Percentiles rank a stretch among this genome's conserved stretches.
Evolutionary conservation across 805 yeast species (phyloP).

Genomic region (Suhomyces sp.): DNA sequence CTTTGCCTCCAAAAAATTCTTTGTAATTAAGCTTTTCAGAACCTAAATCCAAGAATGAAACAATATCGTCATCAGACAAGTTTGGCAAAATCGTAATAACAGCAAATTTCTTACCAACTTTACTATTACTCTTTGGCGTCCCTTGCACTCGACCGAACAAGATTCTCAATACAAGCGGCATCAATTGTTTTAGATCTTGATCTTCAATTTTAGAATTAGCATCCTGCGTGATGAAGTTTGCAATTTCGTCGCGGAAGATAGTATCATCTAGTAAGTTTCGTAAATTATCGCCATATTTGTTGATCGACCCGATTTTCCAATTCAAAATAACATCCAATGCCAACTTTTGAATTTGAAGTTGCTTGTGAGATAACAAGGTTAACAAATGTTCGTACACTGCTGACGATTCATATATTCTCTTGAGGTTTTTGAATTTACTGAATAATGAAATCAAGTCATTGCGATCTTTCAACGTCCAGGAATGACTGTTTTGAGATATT

Average conservation of each 20-base stretch:
- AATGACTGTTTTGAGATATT: background rate
- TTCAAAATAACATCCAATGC: constrained; percentile 72
- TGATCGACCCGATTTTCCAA: constrained; percentile 56
- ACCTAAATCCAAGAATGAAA: constrained; percentile 62
- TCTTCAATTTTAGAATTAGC: constrained; percentile 57
- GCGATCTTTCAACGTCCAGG: constrained; percentile 53
- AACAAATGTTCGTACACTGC: constrained; percentile 55
- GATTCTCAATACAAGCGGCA: constrained; percentile 75
- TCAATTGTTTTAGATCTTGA: constrained; percentile 55
- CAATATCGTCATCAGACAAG: constrained; percentile 51
- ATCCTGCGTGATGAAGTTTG: constrained; percentile 52
- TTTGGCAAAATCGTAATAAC: constrained; percentile 63
- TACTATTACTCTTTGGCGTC: constrained; percentile 64
- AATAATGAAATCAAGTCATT: constrained; percentile 61
- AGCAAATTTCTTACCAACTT: constrained; percentile 69
- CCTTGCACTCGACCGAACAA: constrained; percentile 84
- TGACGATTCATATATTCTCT: constrained; percentile 49
- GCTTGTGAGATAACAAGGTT: constrained; percentile 59
- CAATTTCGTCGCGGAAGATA: constrained; percentile 80
- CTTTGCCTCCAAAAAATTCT: constrained; percentile 26
- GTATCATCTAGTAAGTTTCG: constrained; percentile 77
- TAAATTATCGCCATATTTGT: constrained; percentile 71
- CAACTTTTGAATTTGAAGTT: constrained; percentile 60
- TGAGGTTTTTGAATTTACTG: constrained; percentile 62
- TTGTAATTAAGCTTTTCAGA: constrained; percentile 50